These are phyloP conservation scores for Fusarium duplospermum DNA, from an alignment of 2,329 filamentous ascomycete genomes.

Conservation along the genomic window DNA sequence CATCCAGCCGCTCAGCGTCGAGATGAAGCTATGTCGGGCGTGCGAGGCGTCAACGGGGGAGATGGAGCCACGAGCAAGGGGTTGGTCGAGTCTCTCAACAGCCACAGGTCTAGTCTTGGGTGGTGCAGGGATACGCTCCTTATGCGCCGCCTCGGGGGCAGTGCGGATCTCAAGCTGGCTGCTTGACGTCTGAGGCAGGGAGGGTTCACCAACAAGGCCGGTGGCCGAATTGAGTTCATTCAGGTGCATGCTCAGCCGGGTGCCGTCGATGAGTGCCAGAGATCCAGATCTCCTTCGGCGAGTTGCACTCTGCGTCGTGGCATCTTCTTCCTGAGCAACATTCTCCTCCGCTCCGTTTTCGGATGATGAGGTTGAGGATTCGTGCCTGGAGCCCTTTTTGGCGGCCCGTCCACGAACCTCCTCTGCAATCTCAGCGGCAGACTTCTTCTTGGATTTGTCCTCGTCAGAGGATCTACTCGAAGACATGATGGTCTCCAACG, in stretches of 20 bases:
- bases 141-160: constrained; percentile 42
- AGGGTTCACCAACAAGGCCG: constrained; percentile 65
- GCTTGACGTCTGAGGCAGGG: constrained; percentile 67
- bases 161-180: constrained; percentile 62
- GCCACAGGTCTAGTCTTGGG: constrained; percentile 26
- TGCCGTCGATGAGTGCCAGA: constrained; percentile 53
- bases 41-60: constrained; percentile 39
- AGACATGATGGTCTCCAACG: constrained; percentile 74
- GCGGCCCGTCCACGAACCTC: constrained; percentile 63
- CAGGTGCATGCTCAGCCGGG: constrained; percentile 47
- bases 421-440: constrained; percentile 66
- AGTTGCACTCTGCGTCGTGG: constrained; percentile 28
- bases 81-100: constrained; percentile 42
- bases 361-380: constrained; percentile 48
- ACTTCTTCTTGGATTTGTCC: constrained; percentile 69
- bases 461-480: constrained; percentile 73
- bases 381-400: constrained; percentile 50
- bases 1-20: constrained; percentile 59
- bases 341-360: constrained; percentile 45
- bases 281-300: constrained; percentile 47
- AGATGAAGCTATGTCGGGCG: constrained; percentile 48
- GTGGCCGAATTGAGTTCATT: constrained; percentile 47
- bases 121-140: constrained; percentile 33
- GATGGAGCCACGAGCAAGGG: constrained; percentile 44
- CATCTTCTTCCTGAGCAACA: constrained; percentile 33